Conservation (phyloP, 345 rosid species). For the Euphorbia pulcherrima region DNA sequence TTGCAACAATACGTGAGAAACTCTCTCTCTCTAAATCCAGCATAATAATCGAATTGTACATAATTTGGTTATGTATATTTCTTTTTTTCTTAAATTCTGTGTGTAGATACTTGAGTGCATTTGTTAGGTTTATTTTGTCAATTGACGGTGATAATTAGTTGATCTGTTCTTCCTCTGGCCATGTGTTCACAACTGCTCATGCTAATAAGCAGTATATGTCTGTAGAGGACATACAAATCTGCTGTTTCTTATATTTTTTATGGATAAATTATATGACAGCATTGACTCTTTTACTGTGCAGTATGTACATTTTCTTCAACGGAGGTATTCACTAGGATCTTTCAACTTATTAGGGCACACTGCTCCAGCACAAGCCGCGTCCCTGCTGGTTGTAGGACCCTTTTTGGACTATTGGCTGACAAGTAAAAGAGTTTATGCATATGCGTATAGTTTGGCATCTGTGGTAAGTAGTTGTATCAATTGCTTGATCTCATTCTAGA, state of each 20-base stretch:
- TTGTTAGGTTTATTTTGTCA: constrained; percentile 1
- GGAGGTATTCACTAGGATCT: constrained; percentile 85
- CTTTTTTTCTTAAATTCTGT: neutral
- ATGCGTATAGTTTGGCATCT: constrained; percentile 47
- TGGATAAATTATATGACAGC: neutral
- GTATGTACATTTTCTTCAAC: constrained; percentile 92
- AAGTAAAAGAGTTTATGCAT: constrained; percentile 68
- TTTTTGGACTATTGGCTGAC: constrained; percentile 90
- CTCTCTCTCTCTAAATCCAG: neutral
- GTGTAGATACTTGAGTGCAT: neutral
- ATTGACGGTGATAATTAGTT: neutral
- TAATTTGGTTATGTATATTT: neutral
- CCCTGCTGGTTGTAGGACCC: constrained; percentile 77
- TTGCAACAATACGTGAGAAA: constrained; percentile 92
- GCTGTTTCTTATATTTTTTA: constrained; percentile 2
- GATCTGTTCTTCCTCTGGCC: neutral
- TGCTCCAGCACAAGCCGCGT: constrained; percentile 92
- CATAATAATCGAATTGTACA: neutral
- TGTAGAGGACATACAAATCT: neutral
- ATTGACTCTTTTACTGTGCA: constrained; percentile 33
- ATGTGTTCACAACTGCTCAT: neutral
- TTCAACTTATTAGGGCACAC: constrained; percentile 91
- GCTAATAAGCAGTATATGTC: neutral
- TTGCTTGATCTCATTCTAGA: constrained; percentile 9
- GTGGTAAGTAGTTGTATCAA: constrained; percentile 43